Evolutionary conservation across 805 yeast genomes (phyloP), one percentile per base, ranked within the genome.

Genomic region (Phaffomyces thermotolerans): DNA sequence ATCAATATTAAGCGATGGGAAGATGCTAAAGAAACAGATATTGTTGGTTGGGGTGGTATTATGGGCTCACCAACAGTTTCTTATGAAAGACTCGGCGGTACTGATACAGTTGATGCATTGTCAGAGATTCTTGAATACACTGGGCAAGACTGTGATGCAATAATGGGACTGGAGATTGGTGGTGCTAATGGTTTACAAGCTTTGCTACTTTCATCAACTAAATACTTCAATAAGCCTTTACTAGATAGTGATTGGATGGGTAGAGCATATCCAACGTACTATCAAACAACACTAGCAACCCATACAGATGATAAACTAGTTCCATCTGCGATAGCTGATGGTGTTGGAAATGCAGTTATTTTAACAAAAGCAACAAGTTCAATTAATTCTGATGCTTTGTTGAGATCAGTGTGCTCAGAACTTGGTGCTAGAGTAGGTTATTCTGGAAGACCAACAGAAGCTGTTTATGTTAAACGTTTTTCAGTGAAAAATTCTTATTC

Each of bases 31-130:
- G 56, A 51, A 22, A 37, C 48, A 6, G 43, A 56, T 20, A 55
- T 49, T 13, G 56, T 63, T 24, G 59, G 63, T 13, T 49, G 68
- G 34, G 66, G 66, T 17, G 63, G 69, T 36, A 59, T 54, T 34
- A 65, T 70, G 34, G 75, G 75, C 2, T 68, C 74, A 1, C 74
- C 75, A 3, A 67, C 73, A 0, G 73, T 70, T 20, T 57, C 68
- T 10, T 56, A 57, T 40, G 75, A 70, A 51, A 69, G 68, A 48
- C 50, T 69, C 15, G 55, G 53, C n/a, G 69, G 71, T 6, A 57
- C 59, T 40, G 74, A 52, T 37, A 46, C 55, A 10, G 36, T 46
- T 35, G 47, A 46, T 39, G 46, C 64, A 34, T 45, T 69, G 13
- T 43, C 51, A 22, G 60, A 55, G 63, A 68, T 29, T 50, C 52